phyloP scores from a whole-genome alignment of 768 basidiomycete species.

The Termitomyces sp. region DNA sequence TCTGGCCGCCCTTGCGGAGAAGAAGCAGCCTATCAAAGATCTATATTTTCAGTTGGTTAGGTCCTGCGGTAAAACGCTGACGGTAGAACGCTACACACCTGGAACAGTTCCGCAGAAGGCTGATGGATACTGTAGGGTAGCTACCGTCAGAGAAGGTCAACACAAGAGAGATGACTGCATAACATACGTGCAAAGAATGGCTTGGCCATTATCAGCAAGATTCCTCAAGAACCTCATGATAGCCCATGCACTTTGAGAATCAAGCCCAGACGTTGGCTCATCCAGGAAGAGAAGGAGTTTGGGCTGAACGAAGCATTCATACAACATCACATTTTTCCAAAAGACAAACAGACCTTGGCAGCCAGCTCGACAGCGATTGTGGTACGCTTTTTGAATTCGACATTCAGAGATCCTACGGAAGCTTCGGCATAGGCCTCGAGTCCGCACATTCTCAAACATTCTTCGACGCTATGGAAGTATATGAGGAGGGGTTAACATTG shows the following conservation, averaged over 20 bases:
- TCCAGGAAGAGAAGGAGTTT: slow-evolving; percentile 80
- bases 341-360: slow-evolving; percentile 51
- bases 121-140: slow-evolving; percentile 26
- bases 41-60: slow-evolving; percentile 14
- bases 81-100: slow-evolving; percentile 23
- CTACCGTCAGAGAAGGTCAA: background rate
- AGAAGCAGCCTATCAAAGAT: slow-evolving; percentile 78
- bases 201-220: slow-evolving; percentile 77
- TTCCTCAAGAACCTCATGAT: slow-evolving; percentile 71
- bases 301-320: slow-evolving; percentile 39
- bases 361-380: slow-evolving; percentile 67
- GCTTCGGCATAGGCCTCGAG: slow-evolving; percentile 58
- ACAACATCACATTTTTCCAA: background rate
- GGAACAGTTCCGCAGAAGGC: slow-evolving; percentile 83
- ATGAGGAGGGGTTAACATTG: background rate
- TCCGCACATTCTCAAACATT: slow-evolving; percentile 61
- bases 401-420: slow-evolving; percentile 49
- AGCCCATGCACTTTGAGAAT: slow-evolving; percentile 85
- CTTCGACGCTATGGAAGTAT: slow-evolving; percentile 27
- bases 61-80: background rate
- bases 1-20: slow-evolving; percentile 72
- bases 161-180: background rate
- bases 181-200: slow-evolving; percentile 83
- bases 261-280: slow-evolving; percentile 85
- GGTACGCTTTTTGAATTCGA: slow-evolving; percentile 49